Evolutionary conservation across 2,329 filamentous ascomycete species (phyloP), one percentile per base, ranked within the genome.

Genomic region (Blastomyces gilchristii): DNA sequence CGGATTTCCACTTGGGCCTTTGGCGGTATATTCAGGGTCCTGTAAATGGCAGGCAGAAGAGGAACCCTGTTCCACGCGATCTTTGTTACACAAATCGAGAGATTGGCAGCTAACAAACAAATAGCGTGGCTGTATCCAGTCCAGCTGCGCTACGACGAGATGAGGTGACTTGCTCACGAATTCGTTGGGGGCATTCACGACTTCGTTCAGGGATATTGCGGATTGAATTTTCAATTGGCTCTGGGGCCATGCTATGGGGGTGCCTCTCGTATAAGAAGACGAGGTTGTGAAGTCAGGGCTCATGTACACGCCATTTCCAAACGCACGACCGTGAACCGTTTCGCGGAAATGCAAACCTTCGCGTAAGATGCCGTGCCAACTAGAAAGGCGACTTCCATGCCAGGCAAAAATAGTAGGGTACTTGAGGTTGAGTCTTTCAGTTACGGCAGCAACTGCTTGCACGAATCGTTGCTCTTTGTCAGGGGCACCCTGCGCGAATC

Each of bases 71-170:
- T 63, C 39, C 14, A 12, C n/a, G 4, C 7, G 31, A n/a, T 58
- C 37, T 18, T 45, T 60, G 39, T 28, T 4, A 31, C 14, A n/a
- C 7, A 8, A 8, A n/a, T 41, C 34, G 31, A 18, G 18, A 61
- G 3, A 12, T 56, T 56, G 12, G 64, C 73, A 72, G 60, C 76
- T 69, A 50, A 89, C 84, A 67, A 96, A 89, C 1, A 97, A 80
- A 73, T 95, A 96, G 53, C 91, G 84, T 34, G 90, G 91, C 70
- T 95, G 91, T 64, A 96, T 91, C 92, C 92, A 97, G 69, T 95
- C 87, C 11, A 88, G 77, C 54, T 91, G 80, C 34, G 83, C 73
- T 0, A 96, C 85, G 9, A 96, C 92, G 57, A 89, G 85, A 75
- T 86, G 85, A 0, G 87, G 87, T 0, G 0, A 66, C 0, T 9